Evolutionary conservation across 108 stramenopile species (phyloP), one percentile per base, ranked within the genome.

Genomic region (Aurantiochytrium sp.): DNA sequence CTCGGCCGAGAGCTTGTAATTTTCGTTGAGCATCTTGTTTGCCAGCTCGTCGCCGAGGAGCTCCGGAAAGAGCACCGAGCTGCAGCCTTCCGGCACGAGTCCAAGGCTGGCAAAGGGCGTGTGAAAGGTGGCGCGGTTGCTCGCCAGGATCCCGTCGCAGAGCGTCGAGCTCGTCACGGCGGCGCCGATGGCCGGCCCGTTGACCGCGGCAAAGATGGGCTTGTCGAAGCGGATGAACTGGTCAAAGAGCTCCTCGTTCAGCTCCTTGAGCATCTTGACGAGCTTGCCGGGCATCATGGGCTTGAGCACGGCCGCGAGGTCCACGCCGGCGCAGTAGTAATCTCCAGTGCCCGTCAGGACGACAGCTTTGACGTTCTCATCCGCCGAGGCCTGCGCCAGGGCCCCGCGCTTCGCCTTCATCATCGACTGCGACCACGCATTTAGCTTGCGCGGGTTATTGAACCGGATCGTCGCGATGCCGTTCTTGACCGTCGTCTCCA

Each of bases 181-280:
- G 73, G 93, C 93, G 27, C 94, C 94, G 19, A 94, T 87, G 4
- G 93, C 93, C 37, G 94, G 94, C 31, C 94, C 94, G 85, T 94
- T 91, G 27, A 94, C 93, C 19, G 94, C 94, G 3, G 92, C 93
- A 19, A 88, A 89, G 4, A 94, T 37, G 4, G 91, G 68, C 88
- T 93, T 93, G 37, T 91, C 91, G 88, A 91, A 94, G 10, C 34
- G 37, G 31, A 93, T 85, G 30, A 94, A 90, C 32, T 65, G 55
- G 32, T 89, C 86, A 53, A 91, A 87, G 73, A 88, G 73, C 24
- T 81, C 73, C 45, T 81, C 27, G 39, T 81, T 81, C 73, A 81
- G 39, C 19, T 24, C n/a, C 45, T 41, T 27, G 73, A 81, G 73
- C 39, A 48, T 81, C 24, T 41, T 41, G 42, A 81, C 27, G 24